Evolutionary conservation across 305 asterid species (phyloP).

Genomic region (Euphrasia arctica): DNA sequence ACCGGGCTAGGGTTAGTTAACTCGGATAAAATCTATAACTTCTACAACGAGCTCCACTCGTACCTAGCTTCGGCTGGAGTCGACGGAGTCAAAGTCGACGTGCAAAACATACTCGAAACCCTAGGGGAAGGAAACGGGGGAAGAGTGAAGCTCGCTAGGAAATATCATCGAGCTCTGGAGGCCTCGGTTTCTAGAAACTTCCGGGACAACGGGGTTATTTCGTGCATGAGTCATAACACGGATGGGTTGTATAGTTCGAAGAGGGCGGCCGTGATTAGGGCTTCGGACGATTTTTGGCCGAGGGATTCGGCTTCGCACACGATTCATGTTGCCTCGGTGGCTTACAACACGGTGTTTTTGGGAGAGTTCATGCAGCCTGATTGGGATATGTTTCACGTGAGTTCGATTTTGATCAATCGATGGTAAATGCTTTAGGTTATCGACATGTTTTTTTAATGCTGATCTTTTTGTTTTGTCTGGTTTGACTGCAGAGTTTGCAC

Average conservation of each 20-base stretch:
- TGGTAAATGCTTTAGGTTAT: neutral
- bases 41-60: constrained; percentile 78
- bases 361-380: constrained; percentile 99
- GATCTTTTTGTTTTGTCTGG: neutral
- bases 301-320: constrained; percentile 93
- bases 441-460: neutral
- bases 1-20: constrained; percentile 85
- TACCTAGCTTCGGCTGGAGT: constrained; percentile 87
- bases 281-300: constrained; percentile 93
- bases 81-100: constrained; percentile 93
- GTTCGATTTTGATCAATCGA: constrained; percentile 18
- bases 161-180: constrained; percentile 81
- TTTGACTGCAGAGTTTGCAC: constrained; percentile 63
- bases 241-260: constrained; percentile 85
- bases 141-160: constrained; percentile 72
- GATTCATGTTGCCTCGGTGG: constrained; percentile 95
- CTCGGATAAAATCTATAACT: constrained; percentile 68
- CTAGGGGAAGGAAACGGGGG: constrained; percentile 96
- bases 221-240: constrained; percentile 93
- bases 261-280: constrained; percentile 72
- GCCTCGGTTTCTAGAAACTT: constrained; percentile 74
- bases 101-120: constrained; percentile 88
- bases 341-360: constrained; percentile 76
- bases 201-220: constrained; percentile 82
- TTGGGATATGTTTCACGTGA: constrained; percentile 99